These are phyloP conservation scores for Gloeopeniophorella convolvens DNA, from an alignment of 768 basidiomycete genomes.

Conservation along the genomic window DNA sequence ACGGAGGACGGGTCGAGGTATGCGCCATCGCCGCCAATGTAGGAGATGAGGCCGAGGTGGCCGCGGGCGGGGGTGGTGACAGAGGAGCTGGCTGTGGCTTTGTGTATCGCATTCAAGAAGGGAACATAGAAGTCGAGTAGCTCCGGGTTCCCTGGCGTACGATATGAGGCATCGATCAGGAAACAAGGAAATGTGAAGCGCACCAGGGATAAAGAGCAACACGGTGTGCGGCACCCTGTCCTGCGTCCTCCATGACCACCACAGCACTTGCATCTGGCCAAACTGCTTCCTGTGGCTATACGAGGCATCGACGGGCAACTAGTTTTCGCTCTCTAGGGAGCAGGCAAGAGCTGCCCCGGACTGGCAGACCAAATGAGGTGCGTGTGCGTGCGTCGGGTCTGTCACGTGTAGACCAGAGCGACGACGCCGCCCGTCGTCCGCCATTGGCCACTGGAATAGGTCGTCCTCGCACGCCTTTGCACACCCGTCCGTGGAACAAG, in stretches of 20 bases:
- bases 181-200: background rate
- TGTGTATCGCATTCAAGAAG: slow-evolving; percentile 51
- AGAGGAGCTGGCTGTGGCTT: slow-evolving; percentile 35
- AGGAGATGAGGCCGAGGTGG: slow-evolving; percentile 67
- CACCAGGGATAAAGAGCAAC: slow-evolving; percentile 17
- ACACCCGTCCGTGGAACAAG: too few relatives aligned
- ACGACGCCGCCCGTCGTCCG: too few relatives aligned
- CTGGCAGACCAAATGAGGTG: too few relatives aligned
- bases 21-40: too few relatives aligned
- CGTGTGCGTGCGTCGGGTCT: too few relatives aligned
- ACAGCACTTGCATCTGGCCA: slow-evolving; percentile 41
- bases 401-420: too few relatives aligned
- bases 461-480: too few relatives aligned
- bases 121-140: slow-evolving; percentile 59
- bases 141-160: slow-evolving; percentile 44
- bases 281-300: slow-evolving; percentile 36
- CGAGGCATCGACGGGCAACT: slow-evolving; percentile 19
- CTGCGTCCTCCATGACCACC: slow-evolving; percentile 39
- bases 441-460: too few relatives aligned
- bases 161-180: slow-evolving; percentile 26
- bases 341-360: too few relatives aligned
- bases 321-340: too few relatives aligned
- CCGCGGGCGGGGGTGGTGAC: slow-evolving; percentile 60
- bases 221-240: slow-evolving; percentile 2
- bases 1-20: too few relatives aligned